These are phyloP conservation scores for Mortierella sp. DNA, from an alignment of 371 early-diverging fungal genomes.

Conservation along the genomic window DNA sequence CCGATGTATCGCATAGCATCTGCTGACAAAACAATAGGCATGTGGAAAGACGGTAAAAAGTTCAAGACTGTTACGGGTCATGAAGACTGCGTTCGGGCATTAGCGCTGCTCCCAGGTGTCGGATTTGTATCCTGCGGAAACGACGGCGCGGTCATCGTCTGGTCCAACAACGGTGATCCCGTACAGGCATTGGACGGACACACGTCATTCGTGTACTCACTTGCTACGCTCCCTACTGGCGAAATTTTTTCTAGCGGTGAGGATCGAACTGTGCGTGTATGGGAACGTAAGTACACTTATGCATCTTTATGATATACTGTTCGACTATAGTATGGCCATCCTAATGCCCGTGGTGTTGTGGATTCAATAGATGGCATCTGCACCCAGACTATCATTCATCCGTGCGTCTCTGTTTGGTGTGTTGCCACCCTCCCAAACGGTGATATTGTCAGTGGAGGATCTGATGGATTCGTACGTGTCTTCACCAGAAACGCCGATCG, in stretches of 20 bases:
- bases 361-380: conserved; percentile 63
- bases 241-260: conserved; percentile 93
- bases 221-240: conserved; percentile 76
- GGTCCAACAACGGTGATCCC: conserved; percentile 81
- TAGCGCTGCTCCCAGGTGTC: conserved; percentile 70
- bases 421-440: conserved; percentile 83
- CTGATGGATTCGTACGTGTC: conserved; percentile 85
- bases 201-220: conserved; percentile 93
- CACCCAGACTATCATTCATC: conserved; percentile 87
- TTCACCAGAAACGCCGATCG: conserved; percentile 78
- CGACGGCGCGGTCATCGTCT: conserved; percentile 89
- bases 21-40: conserved; percentile 92
- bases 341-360: not conserved
- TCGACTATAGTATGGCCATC: not conserved
- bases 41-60: conserved; percentile 85
- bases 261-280: conserved; percentile 90
- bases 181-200: conserved; percentile 88
- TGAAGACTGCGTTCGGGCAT: conserved; percentile 89
- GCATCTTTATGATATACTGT: not conserved
- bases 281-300: conserved; percentile 72
- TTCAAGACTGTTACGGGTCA: conserved; percentile 86
- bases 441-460: conserved; percentile 90
- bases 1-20: conserved; percentile 67
- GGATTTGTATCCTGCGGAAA: conserved; percentile 92
- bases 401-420: conserved; percentile 94